phyloP scores from a whole-genome alignment of 257 asterid species.

The Plantago elongata region DNA sequence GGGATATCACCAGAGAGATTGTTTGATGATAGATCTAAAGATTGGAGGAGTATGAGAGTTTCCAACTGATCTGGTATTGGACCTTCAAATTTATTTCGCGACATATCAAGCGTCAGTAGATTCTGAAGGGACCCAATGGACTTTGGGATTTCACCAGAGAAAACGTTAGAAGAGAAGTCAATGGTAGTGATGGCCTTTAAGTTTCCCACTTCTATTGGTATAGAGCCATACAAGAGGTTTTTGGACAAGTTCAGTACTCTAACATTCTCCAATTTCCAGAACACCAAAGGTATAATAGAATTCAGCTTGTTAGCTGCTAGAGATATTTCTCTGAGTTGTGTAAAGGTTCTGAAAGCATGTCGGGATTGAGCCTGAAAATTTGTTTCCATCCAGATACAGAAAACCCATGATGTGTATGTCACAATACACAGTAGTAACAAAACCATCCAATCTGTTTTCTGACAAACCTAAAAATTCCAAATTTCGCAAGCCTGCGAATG shows the following conservation, averaged over 20 bases:
- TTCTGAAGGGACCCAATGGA: slow-evolving; percentile 27
- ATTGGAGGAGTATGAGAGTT: slow-evolving; percentile 24
- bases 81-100: slow-evolving; percentile 27
- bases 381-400: slow-evolving; percentile 30
- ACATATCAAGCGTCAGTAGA: slow-evolving; percentile 26
- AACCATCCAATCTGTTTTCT: slow-evolving; percentile 24
- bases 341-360: slow-evolving; percentile 19
- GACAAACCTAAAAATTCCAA: slow-evolving; percentile 28
- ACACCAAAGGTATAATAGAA: slow-evolving; percentile 25
- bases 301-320: slow-evolving; percentile 30
- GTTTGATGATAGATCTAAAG: slow-evolving; percentile 30
- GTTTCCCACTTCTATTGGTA: slow-evolving; percentile 27
- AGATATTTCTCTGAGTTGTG: slow-evolving; percentile 22
- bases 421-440: slow-evolving; percentile 24
- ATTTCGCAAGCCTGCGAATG: slow-evolving; percentile 23
- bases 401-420: slow-evolving; percentile 27
- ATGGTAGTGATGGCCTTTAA: slow-evolving; percentile 24
- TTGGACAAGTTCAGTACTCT: slow-evolving; percentile 26
- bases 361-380: slow-evolving; percentile 31
- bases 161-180: slow-evolving; percentile 28
- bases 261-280: slow-evolving; percentile 32
- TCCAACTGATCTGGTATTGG: slow-evolving; percentile 24
- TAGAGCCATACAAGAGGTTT: slow-evolving; percentile 24
- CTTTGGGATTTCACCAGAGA: slow-evolving; percentile 29
- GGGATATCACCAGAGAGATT: slow-evolving; percentile 31